A percentile compares a stretch with the other conserved stretches of the same genome.
Conservation (phyloP, 2,329 filamentous ascomycete species). For the Seiridium unicorne region DNA sequence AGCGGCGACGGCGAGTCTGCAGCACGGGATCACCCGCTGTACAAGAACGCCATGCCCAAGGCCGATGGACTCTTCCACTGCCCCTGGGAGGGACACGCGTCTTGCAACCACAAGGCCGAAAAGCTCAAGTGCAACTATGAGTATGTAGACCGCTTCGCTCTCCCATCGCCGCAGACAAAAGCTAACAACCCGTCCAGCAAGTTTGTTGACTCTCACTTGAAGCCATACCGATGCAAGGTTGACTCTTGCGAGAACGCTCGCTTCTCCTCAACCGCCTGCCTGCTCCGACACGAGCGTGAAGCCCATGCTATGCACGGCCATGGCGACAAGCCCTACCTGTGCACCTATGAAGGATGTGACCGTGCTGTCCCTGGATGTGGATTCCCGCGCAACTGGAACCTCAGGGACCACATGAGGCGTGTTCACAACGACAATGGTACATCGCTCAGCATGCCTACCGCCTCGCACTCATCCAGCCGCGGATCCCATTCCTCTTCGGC, state of each 20-base stretch:
- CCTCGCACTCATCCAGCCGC: conserved; percentile 38
- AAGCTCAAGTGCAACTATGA: conserved; percentile 99
- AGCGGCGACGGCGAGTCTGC: conserved; percentile 52
- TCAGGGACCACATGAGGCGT: conserved; percentile 94
- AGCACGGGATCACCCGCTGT: conserved; percentile 66
- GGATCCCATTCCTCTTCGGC: conserved; percentile 28
- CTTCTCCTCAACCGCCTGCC: conserved; percentile 93
- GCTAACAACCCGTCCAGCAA: conserved; percentile 60
- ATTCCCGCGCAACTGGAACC: conserved; percentile 93
- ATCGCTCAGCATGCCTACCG: conserved; percentile 27
- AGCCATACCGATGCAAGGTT: conserved; percentile 93
- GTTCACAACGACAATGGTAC: conserved; percentile 70
- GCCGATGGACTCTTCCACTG: conserved; percentile 89
- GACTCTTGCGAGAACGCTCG: conserved; percentile 78
- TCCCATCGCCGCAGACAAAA: neutral
- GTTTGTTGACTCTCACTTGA: conserved; percentile 94
- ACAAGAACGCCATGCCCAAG: conserved; percentile 63
- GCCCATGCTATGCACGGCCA: conserved; percentile 95
- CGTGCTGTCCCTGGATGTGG: conserved; percentile 79
- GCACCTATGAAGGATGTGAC: conserved; percentile 84
- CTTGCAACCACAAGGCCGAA: conserved; percentile 86
- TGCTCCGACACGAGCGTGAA: conserved; percentile 92
- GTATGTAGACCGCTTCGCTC: conserved; percentile 57
- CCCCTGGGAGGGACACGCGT: conserved; percentile 71
- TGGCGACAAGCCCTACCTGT: conserved; percentile 87